Conservation (phyloP, 371 early-diverging fungal species). For the Neoconidiobolus thromboides region DNA sequence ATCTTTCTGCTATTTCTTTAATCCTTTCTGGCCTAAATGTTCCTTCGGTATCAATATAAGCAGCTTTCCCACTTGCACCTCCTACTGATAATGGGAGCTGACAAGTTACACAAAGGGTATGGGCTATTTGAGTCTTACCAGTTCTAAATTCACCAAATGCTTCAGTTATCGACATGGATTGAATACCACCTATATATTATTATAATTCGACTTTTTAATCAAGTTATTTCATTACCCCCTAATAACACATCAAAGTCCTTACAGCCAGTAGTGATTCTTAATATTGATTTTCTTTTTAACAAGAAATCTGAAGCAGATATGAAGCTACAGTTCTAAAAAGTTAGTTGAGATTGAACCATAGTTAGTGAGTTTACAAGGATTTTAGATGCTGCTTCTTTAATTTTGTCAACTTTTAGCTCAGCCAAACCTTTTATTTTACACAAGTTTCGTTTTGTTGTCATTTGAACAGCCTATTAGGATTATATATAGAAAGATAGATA, state of each 20-base stretch:
- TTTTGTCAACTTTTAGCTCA: slow-evolving; percentile 77
- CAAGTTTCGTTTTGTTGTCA: slow-evolving; percentile 50
- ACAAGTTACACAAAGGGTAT: slow-evolving; percentile 56
- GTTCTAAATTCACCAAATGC: slow-evolving; percentile 63
- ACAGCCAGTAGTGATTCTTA: slow-evolving; percentile 79
- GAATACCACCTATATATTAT: slow-evolving; percentile 46
- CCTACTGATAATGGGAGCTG: slow-evolving; percentile 41
- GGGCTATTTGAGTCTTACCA: slow-evolving; percentile 64
- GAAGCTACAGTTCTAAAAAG: slow-evolving; percentile 24
- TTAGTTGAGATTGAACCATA: background rate
- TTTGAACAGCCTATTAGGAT: slow-evolving; percentile 48
- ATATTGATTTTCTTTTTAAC: slow-evolving; percentile 27
- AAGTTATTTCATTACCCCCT: slow-evolving; percentile 33
- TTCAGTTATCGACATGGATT: slow-evolving; percentile 79
- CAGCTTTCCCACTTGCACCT: slow-evolving; percentile 48
- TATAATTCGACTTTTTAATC: slow-evolving; percentile 17
- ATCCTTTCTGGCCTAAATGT: slow-evolving; percentile 61
- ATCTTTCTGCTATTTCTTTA: slow-evolving; percentile 50
- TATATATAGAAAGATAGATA: background rate
- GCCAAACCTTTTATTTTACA: slow-evolving; percentile 60
- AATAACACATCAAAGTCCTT: slow-evolving; percentile 90
- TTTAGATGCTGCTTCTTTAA: slow-evolving; percentile 51
- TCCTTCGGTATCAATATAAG: slow-evolving; percentile 61
- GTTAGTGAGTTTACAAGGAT: slow-evolving; percentile 13
- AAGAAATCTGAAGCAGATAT: slow-evolving; percentile 74